Percentiles rank a stretch among this genome's conserved stretches.
Evolutionary conservation across 83 land plant species (phyloP).

Genomic region (Diphasiastrum complanatum): DNA sequence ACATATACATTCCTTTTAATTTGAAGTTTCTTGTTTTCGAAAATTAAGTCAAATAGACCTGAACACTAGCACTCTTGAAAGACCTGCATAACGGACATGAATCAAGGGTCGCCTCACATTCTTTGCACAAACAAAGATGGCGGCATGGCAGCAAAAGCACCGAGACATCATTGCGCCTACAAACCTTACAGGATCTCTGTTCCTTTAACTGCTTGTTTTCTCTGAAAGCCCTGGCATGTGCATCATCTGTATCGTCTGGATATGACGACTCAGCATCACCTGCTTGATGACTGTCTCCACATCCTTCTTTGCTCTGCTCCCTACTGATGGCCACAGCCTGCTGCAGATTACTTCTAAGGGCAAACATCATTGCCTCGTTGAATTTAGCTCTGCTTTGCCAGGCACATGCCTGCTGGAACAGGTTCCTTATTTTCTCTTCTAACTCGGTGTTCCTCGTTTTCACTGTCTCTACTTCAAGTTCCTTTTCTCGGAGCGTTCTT

Average conservation of each 20-base stretch:
- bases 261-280: constrained; percentile 11
- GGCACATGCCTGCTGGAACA: neutral
- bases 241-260: constrained; percentile 11
- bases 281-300: too few relatives aligned
- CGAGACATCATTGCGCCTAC: constrained; percentile 11
- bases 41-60: constrained; percentile 15
- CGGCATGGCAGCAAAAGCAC: constrained; percentile 14
- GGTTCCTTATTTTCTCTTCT: constrained; percentile 9
- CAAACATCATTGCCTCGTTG: neutral
- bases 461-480: constrained; percentile 4
- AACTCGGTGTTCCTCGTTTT: constrained; percentile 7
- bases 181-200: constrained; percentile 8
- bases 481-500: constrained; percentile 6
- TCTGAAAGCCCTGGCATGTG: constrained; percentile 1
- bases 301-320: constrained; percentile 2
- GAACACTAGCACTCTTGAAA: constrained; percentile 11
- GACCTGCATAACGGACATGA: constrained; percentile 7
- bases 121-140: constrained; percentile 16
- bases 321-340: constrained; percentile 10
- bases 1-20: too few relatives aligned
- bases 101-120: constrained; percentile 7
- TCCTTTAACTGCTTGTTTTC: constrained; percentile 11
- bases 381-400: neutral
- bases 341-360: constrained; percentile 3
- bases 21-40: too few relatives aligned